Percentiles rank a stretch among this genome's conserved stretches.
Conservation (phyloP, 345 rosid genomes). For the Rubroshorea leprosula region DNA sequence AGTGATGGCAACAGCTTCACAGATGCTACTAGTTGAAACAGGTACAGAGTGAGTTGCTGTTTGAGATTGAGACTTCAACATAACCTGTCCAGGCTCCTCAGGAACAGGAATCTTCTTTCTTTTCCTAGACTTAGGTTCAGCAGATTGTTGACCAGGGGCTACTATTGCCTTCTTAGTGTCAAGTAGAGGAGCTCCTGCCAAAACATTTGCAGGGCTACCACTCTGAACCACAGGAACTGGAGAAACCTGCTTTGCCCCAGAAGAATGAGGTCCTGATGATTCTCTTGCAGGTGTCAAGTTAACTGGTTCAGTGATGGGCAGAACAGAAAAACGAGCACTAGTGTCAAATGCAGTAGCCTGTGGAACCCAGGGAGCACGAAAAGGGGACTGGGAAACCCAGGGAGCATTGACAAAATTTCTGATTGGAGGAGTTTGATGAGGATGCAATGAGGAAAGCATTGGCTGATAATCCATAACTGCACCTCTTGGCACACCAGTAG, state of each 20-base stretch:
- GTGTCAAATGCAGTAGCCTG: slow-evolving; percentile 56
- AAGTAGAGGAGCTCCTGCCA: slow-evolving; percentile 34
- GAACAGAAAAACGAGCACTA: slow-evolving; percentile 48
- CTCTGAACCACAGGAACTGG: slow-evolving; percentile 30
- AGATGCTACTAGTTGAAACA: slow-evolving; percentile 28
- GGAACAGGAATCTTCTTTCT: slow-evolving; percentile 61
- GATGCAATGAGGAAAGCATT: slow-evolving; percentile 53
- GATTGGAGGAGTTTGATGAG: slow-evolving; percentile 57
- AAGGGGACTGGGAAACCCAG: slow-evolving; percentile 79
- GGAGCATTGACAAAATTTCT: slow-evolving; percentile 47
- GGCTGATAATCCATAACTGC: slow-evolving; percentile 56
- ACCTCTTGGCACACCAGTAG: slow-evolving; percentile 57
- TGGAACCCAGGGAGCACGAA: slow-evolving; percentile 62
- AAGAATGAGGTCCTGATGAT: slow-evolving; percentile 36
- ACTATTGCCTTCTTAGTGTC: slow-evolving; percentile 38
- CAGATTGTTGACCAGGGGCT: slow-evolving; percentile 46
- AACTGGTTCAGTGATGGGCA: slow-evolving; percentile 52
- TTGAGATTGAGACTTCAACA: slow-evolving; percentile 41
- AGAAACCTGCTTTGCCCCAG: slow-evolving; percentile 40
- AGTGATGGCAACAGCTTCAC: slow-evolving; percentile 37
- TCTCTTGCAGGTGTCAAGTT: slow-evolving; percentile 62
- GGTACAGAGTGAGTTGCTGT: slow-evolving; percentile 33
- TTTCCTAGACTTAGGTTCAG: slow-evolving; percentile 62
- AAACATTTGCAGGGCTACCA: slow-evolving; percentile 36
- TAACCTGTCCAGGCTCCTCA: slow-evolving; percentile 39